Base-by-base conservation (phyloP, 768 basidiomycete genomes). In the Porpolomopsis calyptriformis region DNA sequence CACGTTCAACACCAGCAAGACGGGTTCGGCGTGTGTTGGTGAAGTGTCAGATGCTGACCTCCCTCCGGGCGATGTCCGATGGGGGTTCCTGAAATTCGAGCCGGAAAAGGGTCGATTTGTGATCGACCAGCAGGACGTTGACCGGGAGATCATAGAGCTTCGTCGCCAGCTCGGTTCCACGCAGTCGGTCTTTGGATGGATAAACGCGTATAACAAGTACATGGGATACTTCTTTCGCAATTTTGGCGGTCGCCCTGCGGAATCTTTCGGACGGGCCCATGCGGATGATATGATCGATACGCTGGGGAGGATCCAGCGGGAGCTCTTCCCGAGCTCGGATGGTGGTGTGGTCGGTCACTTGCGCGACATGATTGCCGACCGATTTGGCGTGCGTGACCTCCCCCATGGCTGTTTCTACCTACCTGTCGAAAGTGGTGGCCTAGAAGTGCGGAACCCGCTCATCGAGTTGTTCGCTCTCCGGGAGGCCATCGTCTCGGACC, bases 361-460 rank as follows among this genome's bases (percentile, higher is more conserved):
- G 10, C 53, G 53, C 9, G 16, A 48, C 3, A 49, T 59, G 37
- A 54, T 69, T 25, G 55, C 55, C 22, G 50, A 53, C 12, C 60
- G 64, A 1, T 69, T 67, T 38, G 59, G 55, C 3, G 52, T 64
- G 1, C 52, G 46, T 2, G 60, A 67, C 43, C 55, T 71, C 5
- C 69, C 66, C 1, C 60, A 64, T 34, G 68, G 68, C 2, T 69
- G 65, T 47, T 69, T 66, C 54, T 69, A 64, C 54, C 63, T 68
- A 47, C 64, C 68, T 0, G 56, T 66, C 18, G 51, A 55, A 12
- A 55, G 52, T 16, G 69, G 69, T 29, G 68, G 68, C 0, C 57
- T 69, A 22, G 65, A 64, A 47, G 46, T 71, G 6, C 58, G 56
- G 40, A 65, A 70, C 38, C 60, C 62, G 1, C 61, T 70, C 54